Percentiles rank a stretch among this genome's conserved stretches.
phyloP scores from a whole-genome alignment of 495 filamentous ascomycete species.

The Penicillium desertorum region DNA sequence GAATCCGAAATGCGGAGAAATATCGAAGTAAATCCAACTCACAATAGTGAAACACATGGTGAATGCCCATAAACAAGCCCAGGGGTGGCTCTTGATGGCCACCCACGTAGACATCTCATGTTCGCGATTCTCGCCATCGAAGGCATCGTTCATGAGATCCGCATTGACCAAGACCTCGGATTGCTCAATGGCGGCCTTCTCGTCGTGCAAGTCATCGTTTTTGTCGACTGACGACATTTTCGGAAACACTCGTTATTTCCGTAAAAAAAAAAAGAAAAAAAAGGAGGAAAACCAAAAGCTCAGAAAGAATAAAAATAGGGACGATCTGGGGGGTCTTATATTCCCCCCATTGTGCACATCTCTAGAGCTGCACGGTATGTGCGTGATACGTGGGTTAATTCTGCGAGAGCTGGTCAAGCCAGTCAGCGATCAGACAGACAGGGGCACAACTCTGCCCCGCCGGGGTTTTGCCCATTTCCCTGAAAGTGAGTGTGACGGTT shows the following conservation, averaged over 20 bases:
- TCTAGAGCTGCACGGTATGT: background rate
- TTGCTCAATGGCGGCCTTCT: constrained; percentile 25
- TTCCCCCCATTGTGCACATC: background rate
- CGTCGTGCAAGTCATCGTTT: constrained; percentile 5
- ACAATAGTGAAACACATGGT: constrained; percentile 46
- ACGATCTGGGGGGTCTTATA: background rate
- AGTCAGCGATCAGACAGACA: background rate
- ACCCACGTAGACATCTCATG: constrained; percentile 32
- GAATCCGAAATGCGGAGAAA: background rate
- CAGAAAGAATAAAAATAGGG: background rate
- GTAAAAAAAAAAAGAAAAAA: background rate
- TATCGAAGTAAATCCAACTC: constrained; percentile 13
- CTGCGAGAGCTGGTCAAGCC: background rate
- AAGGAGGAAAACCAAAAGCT: background rate
- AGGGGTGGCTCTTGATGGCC: constrained; percentile 45
- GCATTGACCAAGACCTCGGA: constrained; percentile 29
- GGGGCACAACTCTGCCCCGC: background rate
- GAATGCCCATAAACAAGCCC: constrained; percentile 50
- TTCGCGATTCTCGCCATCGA: constrained; percentile 35
- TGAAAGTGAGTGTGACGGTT: background rate
- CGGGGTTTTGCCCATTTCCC: constrained; percentile 7
- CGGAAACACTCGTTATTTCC: background rate
- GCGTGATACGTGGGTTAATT: constrained; percentile 13
- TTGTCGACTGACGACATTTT: constrained; percentile 7
- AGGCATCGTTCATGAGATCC: constrained; percentile 38